Evolutionary conservation across 148 eudicot genomes (phyloP), one percentile per base, ranked within the genome.

Genomic region (Nepenthes mirabilis): DNA sequence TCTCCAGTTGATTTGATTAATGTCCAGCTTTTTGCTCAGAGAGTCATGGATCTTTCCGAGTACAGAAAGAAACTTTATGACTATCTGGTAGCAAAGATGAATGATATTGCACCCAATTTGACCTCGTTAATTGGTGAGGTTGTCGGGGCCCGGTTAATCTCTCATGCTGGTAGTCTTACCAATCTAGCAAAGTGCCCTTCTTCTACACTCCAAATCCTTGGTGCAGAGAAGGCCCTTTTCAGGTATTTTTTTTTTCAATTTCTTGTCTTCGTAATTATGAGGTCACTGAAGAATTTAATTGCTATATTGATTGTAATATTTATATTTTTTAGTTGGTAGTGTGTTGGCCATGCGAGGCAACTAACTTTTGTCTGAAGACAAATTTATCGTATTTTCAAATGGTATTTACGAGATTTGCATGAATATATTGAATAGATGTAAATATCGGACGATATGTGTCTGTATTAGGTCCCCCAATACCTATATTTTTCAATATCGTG

Each of bases 111-210:
- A 48, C 99, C 96, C 14, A 93, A 93, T 68, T 77, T 93, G 87
- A 90, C 99, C 61, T 86, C 97, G 13, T 68, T 93, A 36, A 89
- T 89, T 68, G 99, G 99, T 50, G 99, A 93, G 77, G 78, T 93
- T 59, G 99, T 93, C 63, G 99, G 99, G 56, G 99, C 99, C 34
- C 87, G 99, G 37, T 67, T 89, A 56, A 93, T 93, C 63, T 89
- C 97, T 36, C 99, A 93, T 84, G 99, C 97, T 64, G 99, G 99
- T 68, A 93, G 99, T 69, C 91, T 93, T 5, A 89, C 97, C 65
- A 93, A 93, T 79, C 61, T 93, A 70, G 99, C 99, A 12, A 93
- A 93, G 84, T 86, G 95, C 83, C 99, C 99, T 51, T 82, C 95
- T 64, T 86, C 95, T 2, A 93, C 99, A 5, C 91, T 93, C 54